Evolutionary conservation across 2,329 filamentous ascomycete species (phyloP), one percentile per base, ranked within the genome.

Genomic region (Uncinocarpus reesii): DNA sequence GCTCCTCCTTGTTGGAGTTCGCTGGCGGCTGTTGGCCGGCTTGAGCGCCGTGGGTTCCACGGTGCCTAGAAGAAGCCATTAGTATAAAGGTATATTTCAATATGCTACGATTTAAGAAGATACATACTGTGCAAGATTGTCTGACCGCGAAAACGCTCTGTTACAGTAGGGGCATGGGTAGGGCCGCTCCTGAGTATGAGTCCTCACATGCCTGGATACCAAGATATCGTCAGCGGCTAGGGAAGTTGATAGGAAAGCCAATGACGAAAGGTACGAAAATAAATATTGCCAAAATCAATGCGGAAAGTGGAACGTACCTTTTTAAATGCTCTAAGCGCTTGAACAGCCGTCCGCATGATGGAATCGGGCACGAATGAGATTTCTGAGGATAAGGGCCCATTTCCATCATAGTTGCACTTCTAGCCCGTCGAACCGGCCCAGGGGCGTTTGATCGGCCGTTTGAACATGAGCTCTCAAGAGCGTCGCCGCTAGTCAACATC

Each of bases 281-380:
- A n/a, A n/a, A n/a, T n/a, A n/a, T n/a, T n/a, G n/a, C n/a, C n/a
- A n/a, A n/a, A n/a, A n/a, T 46, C 44, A 42, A 40, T 38, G 38
- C 47, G 37, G 52, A 66, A 62, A 64, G 64, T 52, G 59, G 60
- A 26, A 32, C 84, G 80, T 86, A 94, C 87, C 90, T 83, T 79
- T 98, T 98, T 63, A 98, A 81, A 73, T 98, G 92, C 74, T 98
- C 92, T 74, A 98, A 80, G 69, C 92, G 83, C 81, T 98, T 98
- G 79, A 98, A 98, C 53, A 95, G 79, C 62, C 92, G 84, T 47
- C 92, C 92, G 66, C 92, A 98, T 48, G 90, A 93, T 23, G 92
- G 92, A 61, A 98, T 98, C n/a, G 92, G 92, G 73, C 92, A 98
- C 1, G 90, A 96, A 70, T 98, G 92, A 34, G 89, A 95, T 70